Evolutionary conservation across 352 stramenopile genomes (phyloP).

Genomic region (Pythium dissimile): DNA sequence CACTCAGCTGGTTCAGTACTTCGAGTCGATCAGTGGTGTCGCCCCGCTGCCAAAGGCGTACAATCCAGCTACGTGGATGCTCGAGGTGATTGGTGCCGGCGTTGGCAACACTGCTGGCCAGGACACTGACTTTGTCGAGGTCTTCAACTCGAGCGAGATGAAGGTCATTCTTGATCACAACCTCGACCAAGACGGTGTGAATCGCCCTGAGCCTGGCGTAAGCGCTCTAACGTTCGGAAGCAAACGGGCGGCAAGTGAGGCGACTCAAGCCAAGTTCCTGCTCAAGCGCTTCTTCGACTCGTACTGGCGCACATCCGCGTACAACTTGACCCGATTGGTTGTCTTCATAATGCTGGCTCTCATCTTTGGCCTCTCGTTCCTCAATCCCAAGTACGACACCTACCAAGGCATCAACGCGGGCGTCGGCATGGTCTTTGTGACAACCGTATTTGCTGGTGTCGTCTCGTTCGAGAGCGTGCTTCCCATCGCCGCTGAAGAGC

Average conservation of each 20-base stretch:
- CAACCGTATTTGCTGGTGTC: slow-evolving; percentile 52
- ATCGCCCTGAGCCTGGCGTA: slow-evolving; percentile 23
- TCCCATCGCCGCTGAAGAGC: slow-evolving; percentile 35
- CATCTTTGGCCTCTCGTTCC: slow-evolving; percentile 42
- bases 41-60: slow-evolving; percentile 29
- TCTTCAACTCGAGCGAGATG: neutral
- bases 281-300: slow-evolving; percentile 19
- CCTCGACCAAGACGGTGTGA: slow-evolving; percentile 66
- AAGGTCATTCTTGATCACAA: slow-evolving; percentile 18
- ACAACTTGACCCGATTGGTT: slow-evolving; percentile 60
- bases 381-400: slow-evolving; percentile 20
- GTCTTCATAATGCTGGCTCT: slow-evolving; percentile 27
- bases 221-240: neutral
- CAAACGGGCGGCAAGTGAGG: slow-evolving; percentile 1
- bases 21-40: slow-evolving; percentile 44
- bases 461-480: slow-evolving; percentile 12
- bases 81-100: slow-evolving; percentile 43
- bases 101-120: slow-evolving; percentile 15
- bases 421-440: slow-evolving; percentile 67
- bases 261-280: slow-evolving; percentile 7
- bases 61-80: slow-evolving; percentile 57
- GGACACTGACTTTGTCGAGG: slow-evolving; percentile 9
- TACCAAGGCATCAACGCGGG: slow-evolving; percentile 27
- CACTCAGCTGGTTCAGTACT: slow-evolving; percentile 35
- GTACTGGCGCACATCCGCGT: slow-evolving; percentile 71